Percentiles rank a stretch among this genome's conserved stretches.
Conservation (phyloP, 768 basidiomycete species). For the Krasilnikovozyma curviuscula region DNA sequence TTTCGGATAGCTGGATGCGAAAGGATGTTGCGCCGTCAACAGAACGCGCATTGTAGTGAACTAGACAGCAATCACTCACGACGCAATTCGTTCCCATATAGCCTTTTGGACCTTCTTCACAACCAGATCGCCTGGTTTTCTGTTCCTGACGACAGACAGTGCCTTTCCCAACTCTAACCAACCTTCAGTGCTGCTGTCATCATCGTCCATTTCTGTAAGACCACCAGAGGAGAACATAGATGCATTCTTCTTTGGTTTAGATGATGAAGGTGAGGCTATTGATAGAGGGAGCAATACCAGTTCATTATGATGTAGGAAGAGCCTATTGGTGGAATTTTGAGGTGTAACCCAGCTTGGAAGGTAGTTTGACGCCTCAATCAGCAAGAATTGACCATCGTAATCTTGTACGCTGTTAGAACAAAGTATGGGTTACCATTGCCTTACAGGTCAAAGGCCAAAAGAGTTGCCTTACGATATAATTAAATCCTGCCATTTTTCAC, state of each 20-base stretch:
- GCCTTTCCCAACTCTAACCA: constrained; percentile 19
- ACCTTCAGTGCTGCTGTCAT: constrained; percentile 13
- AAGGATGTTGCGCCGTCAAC: not conserved
- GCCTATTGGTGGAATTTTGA: constrained; percentile 77
- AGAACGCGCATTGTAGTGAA: not conserved
- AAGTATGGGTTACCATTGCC: not conserved
- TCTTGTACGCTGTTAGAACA: constrained; percentile 43
- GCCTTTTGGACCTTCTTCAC: constrained; percentile 40
- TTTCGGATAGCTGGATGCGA: constrained; percentile 43
- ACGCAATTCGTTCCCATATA: constrained; percentile 50
- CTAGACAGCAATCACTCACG: constrained; percentile 29
- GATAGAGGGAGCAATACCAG: constrained; percentile 41
- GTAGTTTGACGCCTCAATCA: constrained; percentile 85
- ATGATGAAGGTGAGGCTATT: constrained; percentile 41
- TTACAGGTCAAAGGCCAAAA: not conserved
- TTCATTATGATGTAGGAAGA: constrained; percentile 22
- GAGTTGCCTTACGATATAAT: constrained; percentile 44
- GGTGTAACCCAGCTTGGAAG: constrained; percentile 84
- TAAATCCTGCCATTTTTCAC: constrained; percentile 50
- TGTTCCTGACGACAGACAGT: constrained; percentile 15
- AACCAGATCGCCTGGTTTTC: constrained; percentile 36
- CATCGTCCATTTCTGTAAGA: constrained; percentile 37
- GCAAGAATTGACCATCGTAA: constrained; percentile 82
- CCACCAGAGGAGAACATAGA: constrained; percentile 30
- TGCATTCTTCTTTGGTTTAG: constrained; percentile 36